phyloP scores from a whole-genome alignment of 257 asterid genomes.

The Primulina eburnea region DNA sequence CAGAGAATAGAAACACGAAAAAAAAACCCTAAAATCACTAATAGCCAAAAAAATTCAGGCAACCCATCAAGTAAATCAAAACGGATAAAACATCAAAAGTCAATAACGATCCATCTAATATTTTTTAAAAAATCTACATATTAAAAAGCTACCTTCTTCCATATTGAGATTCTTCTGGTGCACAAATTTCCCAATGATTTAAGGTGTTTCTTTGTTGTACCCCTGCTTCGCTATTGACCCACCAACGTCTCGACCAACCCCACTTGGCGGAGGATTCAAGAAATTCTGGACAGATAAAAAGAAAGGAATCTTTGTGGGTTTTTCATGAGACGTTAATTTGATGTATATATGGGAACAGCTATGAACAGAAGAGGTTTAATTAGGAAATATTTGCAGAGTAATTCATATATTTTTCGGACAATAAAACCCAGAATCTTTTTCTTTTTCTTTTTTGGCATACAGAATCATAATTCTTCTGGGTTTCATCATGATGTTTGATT shows the following conservation, averaged over 20 bases:
- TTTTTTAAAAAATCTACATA: not conserved
- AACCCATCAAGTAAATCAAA: slow-evolving; percentile 10
- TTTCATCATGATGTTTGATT: too few relatives aligned
- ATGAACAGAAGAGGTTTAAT: not conserved
- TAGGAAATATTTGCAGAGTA: not conserved
- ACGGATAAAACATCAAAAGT: slow-evolving; percentile 7
- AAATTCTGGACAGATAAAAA: slow-evolving; percentile 19
- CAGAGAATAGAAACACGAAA: not conserved
- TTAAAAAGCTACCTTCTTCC: slow-evolving; percentile 33
- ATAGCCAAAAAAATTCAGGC: not conserved
- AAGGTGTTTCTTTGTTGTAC: not conserved
- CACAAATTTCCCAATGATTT: slow-evolving; percentile 8
- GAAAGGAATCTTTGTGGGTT: slow-evolving; percentile 17
- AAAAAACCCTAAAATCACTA: slow-evolving; percentile 9
- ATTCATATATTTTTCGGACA: not conserved
- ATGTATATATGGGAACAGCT: not conserved
- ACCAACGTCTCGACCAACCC: slow-evolving; percentile 30
- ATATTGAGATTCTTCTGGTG: slow-evolving; percentile 20
- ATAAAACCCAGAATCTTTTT: too few relatives aligned
- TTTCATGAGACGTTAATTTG: not conserved
- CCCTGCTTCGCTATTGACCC: slow-evolving; percentile 11
- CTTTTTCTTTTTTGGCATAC: not conserved
- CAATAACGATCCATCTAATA: slow-evolving; percentile 23
- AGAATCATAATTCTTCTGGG: not conserved
- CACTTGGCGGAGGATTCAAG: slow-evolving; percentile 31